Base-by-base conservation (phyloP, 1,284 basidiomycete species). In the Gymnopus androsaceus region DNA sequence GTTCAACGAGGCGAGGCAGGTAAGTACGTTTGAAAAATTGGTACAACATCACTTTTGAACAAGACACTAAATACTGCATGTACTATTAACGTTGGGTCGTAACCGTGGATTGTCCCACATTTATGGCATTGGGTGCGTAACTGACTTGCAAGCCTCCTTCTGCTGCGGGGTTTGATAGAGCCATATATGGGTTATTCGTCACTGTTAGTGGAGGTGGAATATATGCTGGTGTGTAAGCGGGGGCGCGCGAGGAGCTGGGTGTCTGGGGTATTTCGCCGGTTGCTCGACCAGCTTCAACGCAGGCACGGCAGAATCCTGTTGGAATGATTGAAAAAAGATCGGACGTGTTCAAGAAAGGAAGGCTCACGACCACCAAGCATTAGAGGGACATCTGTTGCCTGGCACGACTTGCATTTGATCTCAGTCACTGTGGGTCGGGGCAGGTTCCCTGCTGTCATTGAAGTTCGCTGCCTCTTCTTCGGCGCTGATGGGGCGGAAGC, bases 361-460 rank as follows among this genome's bases (percentile, higher is more conserved):
- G 3, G 76, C 87, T 76, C 61, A 89, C 87, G 78, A 38, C 87
- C 87, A 57, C 85, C 85, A 65, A 84, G 74, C 57, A 88, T 80
- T 30, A 89, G 72, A 11, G 87, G 87, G n/a, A 89, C 86, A 63
- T 87, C 84, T 17, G 77, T 80, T 65, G 81, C 76, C 44, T 79
- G 77, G 65, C 87, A 89, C 4, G 78, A 68, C 27, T 77, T 70
- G 59, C 87, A 89, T 27, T 80, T 76, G 27, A 88, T 85, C 28
- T 72, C 72, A 5, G 68, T 55, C 3, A 67, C 54, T 14, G 72
- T 71, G 49, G 59, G 48, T 17, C 55, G 53, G 66, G 57, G 62
- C 75, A 61, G 56, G 63, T 61, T 64, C 75, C 54, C 60, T 72
- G 61, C 47, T 66, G 59, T 65, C 73, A 55, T 27, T 68, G 74